These are phyloP conservation scores for Chaetomiaceae sp. DNA, from an alignment of 2,329 filamentous ascomycete genomes.

Conservation along the genomic window DNA sequence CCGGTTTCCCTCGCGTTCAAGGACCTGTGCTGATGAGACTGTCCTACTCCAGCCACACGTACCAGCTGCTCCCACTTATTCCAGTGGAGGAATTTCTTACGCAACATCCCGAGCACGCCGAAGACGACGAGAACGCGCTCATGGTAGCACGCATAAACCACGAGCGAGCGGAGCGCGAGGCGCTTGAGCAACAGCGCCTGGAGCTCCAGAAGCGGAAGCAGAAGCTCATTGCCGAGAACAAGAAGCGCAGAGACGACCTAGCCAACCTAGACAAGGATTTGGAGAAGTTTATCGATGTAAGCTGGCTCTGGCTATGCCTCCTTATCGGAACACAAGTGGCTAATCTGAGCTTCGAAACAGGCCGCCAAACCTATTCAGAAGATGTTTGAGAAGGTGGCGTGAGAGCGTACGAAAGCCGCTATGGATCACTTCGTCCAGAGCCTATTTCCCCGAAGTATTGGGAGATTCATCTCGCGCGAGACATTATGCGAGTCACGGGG, in stretches of 20 bases:
- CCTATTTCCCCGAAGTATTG: too few relatives aligned
- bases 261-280: conserved; percentile 86
- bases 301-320: conserved; percentile 27
- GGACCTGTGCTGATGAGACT: conserved; percentile 11
- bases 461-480: too few relatives aligned
- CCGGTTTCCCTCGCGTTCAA: background rate
- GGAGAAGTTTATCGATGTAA: conserved; percentile 86
- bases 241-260: conserved; percentile 87
- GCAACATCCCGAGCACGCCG: conserved; percentile 66
- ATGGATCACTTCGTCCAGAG: too few relatives aligned
- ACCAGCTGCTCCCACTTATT: conserved; percentile 79
- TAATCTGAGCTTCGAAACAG: conserved; percentile 41
- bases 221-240: conserved; percentile 65
- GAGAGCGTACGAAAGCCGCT: conserved; percentile 9
- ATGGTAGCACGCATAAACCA: conserved; percentile 90
- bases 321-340: conserved; percentile 18
- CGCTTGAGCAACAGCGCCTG: conserved; percentile 76
- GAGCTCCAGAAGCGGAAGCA: conserved; percentile 62
- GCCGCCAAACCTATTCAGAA: conserved; percentile 84
- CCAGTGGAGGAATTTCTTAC: conserved; percentile 73
- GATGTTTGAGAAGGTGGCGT: conserved; percentile 69
- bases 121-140: conserved; percentile 68
- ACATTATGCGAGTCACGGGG: too few relatives aligned
- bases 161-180: conserved; percentile 77
- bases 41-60: conserved; percentile 63